These are phyloP conservation scores for Schrenkiella parvula DNA, from an alignment of 345 rosid genomes.

Conservation along the genomic window DNA sequence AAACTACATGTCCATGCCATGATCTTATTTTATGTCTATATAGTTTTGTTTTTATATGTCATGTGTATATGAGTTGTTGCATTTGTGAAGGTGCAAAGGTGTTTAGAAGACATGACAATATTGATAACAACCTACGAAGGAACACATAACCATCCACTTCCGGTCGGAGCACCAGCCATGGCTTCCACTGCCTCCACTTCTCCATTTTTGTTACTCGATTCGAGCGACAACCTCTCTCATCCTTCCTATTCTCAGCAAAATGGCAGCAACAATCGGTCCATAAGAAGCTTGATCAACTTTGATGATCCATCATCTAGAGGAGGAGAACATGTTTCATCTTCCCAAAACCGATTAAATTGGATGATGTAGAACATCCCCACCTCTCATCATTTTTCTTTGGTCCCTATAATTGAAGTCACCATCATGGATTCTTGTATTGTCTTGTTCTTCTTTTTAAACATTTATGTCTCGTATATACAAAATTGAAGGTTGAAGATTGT, in stretches of 20 bases:
- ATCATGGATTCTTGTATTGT: neutral
- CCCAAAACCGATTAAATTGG: slow-evolving; percentile 29
- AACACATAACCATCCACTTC: slow-evolving; percentile 48
- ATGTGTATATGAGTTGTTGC: neutral
- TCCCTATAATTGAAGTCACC: neutral
- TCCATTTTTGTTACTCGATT: slow-evolving; percentile 34
- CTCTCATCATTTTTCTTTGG: neutral
- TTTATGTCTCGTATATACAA: slow-evolving; percentile 16
- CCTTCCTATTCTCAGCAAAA: slow-evolving; percentile 19
- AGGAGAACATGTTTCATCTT: slow-evolving; percentile 29
- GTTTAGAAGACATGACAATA: slow-evolving; percentile 42
- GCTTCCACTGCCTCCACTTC: slow-evolving; percentile 40
- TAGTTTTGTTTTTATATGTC: neutral
- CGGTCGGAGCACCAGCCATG: slow-evolving; percentile 46
- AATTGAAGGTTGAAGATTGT: neutral
- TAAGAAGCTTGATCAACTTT: slow-evolving; percentile 25
- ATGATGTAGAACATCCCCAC: slow-evolving; percentile 4
- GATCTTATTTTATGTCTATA: neutral
- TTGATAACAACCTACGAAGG: slow-evolving; percentile 48
- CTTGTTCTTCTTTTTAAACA: neutral
- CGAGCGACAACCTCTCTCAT: slow-evolving; percentile 28
- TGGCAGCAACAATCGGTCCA: neutral
- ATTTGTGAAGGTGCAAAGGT: slow-evolving; percentile 41
- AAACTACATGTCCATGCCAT: neutral
- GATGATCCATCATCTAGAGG: slow-evolving; percentile 27